Evolutionary conservation across 768 basidiomycete species (phyloP), one percentile per base, ranked within the genome.

Genomic region (Solioccasus polychromus): DNA sequence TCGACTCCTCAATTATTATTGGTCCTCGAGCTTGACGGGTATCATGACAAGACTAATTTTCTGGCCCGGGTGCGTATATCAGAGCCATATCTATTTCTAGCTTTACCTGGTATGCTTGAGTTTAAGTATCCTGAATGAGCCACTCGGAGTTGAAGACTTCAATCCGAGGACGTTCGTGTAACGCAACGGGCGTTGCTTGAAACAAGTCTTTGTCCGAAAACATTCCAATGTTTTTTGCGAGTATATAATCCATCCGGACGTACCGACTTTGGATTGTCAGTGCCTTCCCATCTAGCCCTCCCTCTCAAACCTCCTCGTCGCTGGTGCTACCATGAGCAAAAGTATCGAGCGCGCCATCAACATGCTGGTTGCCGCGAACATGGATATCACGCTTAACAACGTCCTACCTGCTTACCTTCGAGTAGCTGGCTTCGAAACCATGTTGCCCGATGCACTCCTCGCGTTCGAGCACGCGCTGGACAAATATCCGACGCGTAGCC

Each of bases 381-480:
- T 44, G 35, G 39, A 47, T 14, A 35, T 46, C 14, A 48, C 54
- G 12, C 45, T 52, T 24, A 20, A 30, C 12, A 45, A 56, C 31
- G 32, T 35, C 23, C 23, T 56, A n/a, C 42, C 32, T 19, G 50
- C 44, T 15, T 47, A 46, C 42, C 19, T 57, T 20, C 35, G 12
- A 25, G 40, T 35, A 19, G 56, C 48, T 37, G 56, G 56, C 8
- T 54, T 45, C 31, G 12, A 44, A 9, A 22, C 38, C n/a, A 20
- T 46, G 26, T 32, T 22, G 25, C 12, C 29, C 31, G 56, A 58
- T 1, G 52, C 46, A 8, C 35, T 50, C 43, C 12, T n/a, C 37
- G 34, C 43, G 12, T 53, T 57, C 12, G 52, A 57, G 28, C 45
- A 45, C n/a, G 51, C 55, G 8, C 18, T 47, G 36, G 49, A 54